Evolutionary conservation across 208 protist genomes (phyloP), one percentile per base, ranked within the genome.

Genomic region (Herpetomonas samuelpessoai): DNA sequence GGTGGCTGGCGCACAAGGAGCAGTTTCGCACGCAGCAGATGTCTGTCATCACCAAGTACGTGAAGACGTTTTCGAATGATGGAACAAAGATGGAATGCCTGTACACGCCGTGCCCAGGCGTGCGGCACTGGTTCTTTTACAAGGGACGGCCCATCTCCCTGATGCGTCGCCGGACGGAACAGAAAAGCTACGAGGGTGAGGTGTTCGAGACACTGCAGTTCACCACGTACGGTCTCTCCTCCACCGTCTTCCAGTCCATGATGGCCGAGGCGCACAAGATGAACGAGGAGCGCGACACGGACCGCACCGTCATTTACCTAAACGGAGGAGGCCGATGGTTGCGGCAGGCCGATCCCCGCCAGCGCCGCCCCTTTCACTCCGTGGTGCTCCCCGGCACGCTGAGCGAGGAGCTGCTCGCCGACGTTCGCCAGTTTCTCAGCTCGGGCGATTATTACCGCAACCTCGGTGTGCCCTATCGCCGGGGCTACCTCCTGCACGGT

Each of bases 401-500:
- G 22, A 70, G 75, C 0, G 71, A 94, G 26, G 70, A 81, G 27
- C 68, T 97, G 0, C 27, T 90, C 14, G 35, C 56, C 3, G 95
- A 98, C 64, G 81, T 97, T 10, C 47, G 67, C 3, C 70, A 83
- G 10, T 98, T 98, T 57, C 66, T 98, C 7, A 58, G 56, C 21
- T 88, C 81, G 19, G 70, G 68, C 18, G 50, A 79, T 7, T 98
- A 96, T 74, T 99, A 98, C 79, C 67, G 81, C 12, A 64, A 91
- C 21, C 81, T 95, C 14, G 97, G 96, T 19, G 93, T 99, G 29
- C 93, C 96, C 12, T 98, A 98, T 78, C 85, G 97, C 39, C 80
- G 97, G 28, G 94, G 94, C n/a, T 97, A 98, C 67, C 74, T 99
- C 6, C 68, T 99, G 16, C 89, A 98, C 71, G 97, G 97, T 0